Percentiles rank a stretch among this genome's conserved stretches.
Evolutionary conservation across 192 early-diverging fungal genomes (phyloP).

Genomic region (Bifiguratus adelaidae): DNA sequence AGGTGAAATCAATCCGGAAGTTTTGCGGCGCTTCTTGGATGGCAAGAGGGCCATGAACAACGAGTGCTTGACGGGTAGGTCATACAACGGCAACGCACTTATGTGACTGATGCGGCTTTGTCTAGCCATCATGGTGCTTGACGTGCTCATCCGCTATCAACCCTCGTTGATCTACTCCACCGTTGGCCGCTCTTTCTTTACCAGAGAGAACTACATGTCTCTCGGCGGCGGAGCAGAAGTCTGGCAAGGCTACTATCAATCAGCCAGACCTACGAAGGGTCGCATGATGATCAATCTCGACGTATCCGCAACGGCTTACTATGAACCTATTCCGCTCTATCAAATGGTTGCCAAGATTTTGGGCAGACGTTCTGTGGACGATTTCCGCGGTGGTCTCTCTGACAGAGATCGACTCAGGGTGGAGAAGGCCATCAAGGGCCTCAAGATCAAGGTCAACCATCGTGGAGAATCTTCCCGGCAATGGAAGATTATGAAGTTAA

Average conservation of each 20-base stretch:
- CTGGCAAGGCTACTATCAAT: slow-evolving; percentile 92
- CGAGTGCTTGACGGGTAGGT: slow-evolving; percentile 28
- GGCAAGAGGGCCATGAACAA: slow-evolving; percentile 26
- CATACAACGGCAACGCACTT: background rate
- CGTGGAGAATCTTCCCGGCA: slow-evolving; percentile 59
- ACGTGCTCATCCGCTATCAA: slow-evolving; percentile 74
- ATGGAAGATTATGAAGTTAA: slow-evolving; percentile 62
- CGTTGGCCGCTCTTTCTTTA: slow-evolving; percentile 88
- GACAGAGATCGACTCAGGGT: slow-evolving; percentile 31
- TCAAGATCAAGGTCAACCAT: slow-evolving; percentile 46
- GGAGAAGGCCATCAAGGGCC: slow-evolving; percentile 37
- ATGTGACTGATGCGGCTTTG: background rate
- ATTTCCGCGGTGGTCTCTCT: slow-evolving; percentile 30
- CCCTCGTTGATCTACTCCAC: slow-evolving; percentile 71
- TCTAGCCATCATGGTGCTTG: slow-evolving; percentile 53
- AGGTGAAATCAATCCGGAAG: slow-evolving; percentile 53
- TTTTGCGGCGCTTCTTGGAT: slow-evolving; percentile 38
- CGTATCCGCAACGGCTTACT: slow-evolving; percentile 59
- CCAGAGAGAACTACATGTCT: slow-evolving; percentile 38
- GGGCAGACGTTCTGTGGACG: slow-evolving; percentile 28
- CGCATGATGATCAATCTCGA: slow-evolving; percentile 68
- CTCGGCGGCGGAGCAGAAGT: slow-evolving; percentile 72
- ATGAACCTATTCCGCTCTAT: slow-evolving; percentile 52
- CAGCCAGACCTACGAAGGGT: slow-evolving; percentile 67
- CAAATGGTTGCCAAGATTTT: slow-evolving; percentile 63